These are phyloP conservation scores for Casuarina cunninghamiana DNA, from an alignment of 306 rosid genomes.

Conservation along the genomic window DNA sequence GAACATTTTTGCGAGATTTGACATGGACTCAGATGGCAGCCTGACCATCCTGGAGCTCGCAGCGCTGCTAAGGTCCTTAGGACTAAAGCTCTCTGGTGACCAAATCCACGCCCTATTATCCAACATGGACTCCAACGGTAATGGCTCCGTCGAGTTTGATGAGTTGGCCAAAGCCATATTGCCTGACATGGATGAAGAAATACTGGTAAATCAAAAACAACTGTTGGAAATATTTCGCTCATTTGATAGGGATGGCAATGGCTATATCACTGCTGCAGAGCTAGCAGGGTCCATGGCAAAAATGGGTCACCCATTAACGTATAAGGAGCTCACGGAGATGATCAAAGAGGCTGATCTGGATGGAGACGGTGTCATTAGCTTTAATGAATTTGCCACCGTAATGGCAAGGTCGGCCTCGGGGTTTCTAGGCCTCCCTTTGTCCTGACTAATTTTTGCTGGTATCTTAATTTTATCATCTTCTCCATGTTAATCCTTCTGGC, in stretches of 20 bases:
- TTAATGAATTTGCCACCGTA: slow-evolving; percentile 59
- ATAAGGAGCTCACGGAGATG: slow-evolving; percentile 64
- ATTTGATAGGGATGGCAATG: slow-evolving; percentile 86
- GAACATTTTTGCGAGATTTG: slow-evolving; percentile 72
- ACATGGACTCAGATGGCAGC: slow-evolving; percentile 91
- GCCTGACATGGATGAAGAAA: slow-evolving; percentile 47
- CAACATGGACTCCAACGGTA: slow-evolving; percentile 71
- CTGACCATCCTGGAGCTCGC: slow-evolving; percentile 83
- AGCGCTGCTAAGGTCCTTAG: slow-evolving; percentile 82
- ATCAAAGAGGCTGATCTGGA: slow-evolving; percentile 70
- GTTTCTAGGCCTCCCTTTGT: slow-evolving; percentile 51
- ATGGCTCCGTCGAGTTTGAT: slow-evolving; percentile 72
- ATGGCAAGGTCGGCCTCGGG: slow-evolving; percentile 81
- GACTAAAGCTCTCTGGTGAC: slow-evolving; percentile 73
- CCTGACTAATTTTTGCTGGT: too few species aligned
- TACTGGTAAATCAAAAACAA: slow-evolving; percentile 73
- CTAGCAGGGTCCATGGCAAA: slow-evolving; percentile 87
- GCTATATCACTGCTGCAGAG: slow-evolving; percentile 71
- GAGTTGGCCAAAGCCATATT: slow-evolving; percentile 58
- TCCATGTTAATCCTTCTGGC: too few species aligned
- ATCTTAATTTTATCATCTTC: too few species aligned
- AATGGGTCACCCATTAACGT: slow-evolving; percentile 79
- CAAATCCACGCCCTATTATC: slow-evolving; percentile 51
- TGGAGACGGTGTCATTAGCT: slow-evolving; percentile 85
- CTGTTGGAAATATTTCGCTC: slow-evolving; percentile 62